These are phyloP conservation scores for Prunus mongolica DNA, from an alignment of 306 rosid genomes.

Conservation along the genomic window DNA sequence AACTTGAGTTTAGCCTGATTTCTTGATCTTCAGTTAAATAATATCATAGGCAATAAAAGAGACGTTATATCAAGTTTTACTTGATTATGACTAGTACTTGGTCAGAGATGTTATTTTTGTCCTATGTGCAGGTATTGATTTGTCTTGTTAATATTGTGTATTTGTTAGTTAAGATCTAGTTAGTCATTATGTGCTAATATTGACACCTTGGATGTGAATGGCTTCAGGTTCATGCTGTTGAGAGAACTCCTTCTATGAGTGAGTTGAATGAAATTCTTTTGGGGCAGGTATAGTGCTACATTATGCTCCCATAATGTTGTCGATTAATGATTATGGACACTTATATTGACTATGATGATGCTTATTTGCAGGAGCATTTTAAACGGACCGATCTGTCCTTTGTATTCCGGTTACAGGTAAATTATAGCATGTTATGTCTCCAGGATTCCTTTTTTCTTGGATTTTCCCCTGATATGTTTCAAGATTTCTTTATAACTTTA, in stretches of 20 bases:
- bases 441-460: slow-evolving; percentile 7
- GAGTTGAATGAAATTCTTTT: slow-evolving; percentile 89
- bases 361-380: slow-evolving; percentile 67
- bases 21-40: neutral
- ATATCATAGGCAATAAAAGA: neutral
- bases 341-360: slow-evolving; percentile 18
- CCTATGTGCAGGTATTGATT: neutral
- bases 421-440: slow-evolving; percentile 10
- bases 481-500: neutral
- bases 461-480: neutral
- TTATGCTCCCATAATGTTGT: slow-evolving; percentile 13
- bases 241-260: slow-evolving; percentile 99
- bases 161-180: neutral
- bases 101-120: neutral
- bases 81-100: neutral
- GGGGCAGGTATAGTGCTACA: slow-evolving; percentile 71
- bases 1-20: neutral
- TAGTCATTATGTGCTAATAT: neutral
- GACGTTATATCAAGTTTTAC: neutral
- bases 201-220: neutral
- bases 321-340: slow-evolving; percentile 2
- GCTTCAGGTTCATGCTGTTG: slow-evolving; percentile 87
- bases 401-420: slow-evolving; percentile 97
- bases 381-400: slow-evolving; percentile 90
- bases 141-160: neutral